Conservation (phyloP, 2,329 filamentous ascomycete species). For the Colletotrichum sp. region DNA sequence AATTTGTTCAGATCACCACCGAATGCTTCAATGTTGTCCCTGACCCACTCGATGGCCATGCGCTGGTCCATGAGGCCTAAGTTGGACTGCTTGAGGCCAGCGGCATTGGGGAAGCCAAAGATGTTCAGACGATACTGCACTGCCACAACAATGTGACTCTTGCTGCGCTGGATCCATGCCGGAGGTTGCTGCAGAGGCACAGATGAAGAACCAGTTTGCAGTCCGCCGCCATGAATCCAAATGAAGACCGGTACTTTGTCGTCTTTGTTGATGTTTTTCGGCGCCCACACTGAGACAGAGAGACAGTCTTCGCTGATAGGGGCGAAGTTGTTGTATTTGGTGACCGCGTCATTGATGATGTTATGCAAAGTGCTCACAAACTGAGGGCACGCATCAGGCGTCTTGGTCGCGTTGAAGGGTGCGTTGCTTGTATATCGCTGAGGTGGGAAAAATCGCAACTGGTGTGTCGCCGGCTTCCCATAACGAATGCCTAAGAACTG, state of each 20-base stretch:
- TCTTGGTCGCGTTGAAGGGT: not conserved
- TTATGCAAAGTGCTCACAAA: not conserved
- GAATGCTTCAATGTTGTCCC: constrained; percentile 62
- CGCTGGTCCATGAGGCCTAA: constrained; percentile 68
- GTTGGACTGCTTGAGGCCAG: constrained; percentile 48
- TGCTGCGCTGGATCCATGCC: constrained; percentile 43
- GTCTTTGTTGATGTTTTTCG: not conserved
- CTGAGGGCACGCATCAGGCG: not conserved
- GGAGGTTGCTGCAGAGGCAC: constrained; percentile 32
- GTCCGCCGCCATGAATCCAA: constrained; percentile 63
- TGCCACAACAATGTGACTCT: constrained; percentile 50
- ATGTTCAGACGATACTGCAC: constrained; percentile 50
- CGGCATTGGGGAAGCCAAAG: constrained; percentile 43
- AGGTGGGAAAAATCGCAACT: not conserved
- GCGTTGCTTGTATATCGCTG: not conserved
- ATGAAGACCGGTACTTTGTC: constrained; percentile 44
- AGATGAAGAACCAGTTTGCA: constrained; percentile 28
- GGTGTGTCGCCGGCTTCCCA: not conserved
- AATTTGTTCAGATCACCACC: constrained; percentile 52
- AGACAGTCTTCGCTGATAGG: constrained; percentile 39
- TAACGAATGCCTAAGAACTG: not conserved
- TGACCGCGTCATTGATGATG: not conserved
- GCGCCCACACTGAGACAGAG: constrained; percentile 31
- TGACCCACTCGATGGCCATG: constrained; percentile 64
- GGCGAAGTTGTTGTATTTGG: not conserved